These are phyloP conservation scores for Fomitopsis betulina DNA, from an alignment of 1,284 basidiomycete genomes.

Conservation along the genomic window DNA sequence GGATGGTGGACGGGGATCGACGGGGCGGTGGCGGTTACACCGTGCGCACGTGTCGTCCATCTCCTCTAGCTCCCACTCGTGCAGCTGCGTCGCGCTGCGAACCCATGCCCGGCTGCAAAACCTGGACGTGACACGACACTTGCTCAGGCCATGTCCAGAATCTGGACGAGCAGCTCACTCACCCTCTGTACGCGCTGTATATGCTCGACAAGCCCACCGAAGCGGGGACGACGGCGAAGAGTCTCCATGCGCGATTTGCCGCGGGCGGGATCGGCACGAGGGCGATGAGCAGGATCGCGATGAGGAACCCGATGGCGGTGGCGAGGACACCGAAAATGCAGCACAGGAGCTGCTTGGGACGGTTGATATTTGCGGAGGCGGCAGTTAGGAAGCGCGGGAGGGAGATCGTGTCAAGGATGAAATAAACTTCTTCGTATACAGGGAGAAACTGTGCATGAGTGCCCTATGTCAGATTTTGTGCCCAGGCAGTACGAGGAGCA, in stretches of 20 bases:
- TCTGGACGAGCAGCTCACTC: conserved; percentile 8
- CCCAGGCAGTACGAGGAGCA: neutral
- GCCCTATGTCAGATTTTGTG: no score
- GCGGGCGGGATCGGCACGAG: conserved; percentile 59
- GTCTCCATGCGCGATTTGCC: conserved; percentile 77
- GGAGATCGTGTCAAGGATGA: conserved; percentile 49
- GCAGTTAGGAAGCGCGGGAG: conserved; percentile 22
- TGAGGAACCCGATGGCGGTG: conserved; percentile 20
- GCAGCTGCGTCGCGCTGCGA: conserved; percentile 30
- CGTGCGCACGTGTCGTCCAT: conserved; percentile 15
- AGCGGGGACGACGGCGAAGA: conserved; percentile 22
- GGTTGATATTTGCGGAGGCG: conserved; percentile 30
- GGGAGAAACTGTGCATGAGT: conserved; percentile 27
- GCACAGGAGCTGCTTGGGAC: conserved; percentile 35
- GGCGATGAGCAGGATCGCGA: conserved; percentile 41
- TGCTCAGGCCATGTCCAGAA: neutral
- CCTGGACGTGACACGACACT: conserved; percentile 13
- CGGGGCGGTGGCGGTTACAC: neutral
- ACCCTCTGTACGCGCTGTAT: conserved; percentile 36
- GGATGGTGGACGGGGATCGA: neutral
- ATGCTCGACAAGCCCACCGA: conserved; percentile 30
- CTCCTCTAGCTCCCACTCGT: conserved; percentile 27
- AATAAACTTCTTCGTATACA: conserved; percentile 54
- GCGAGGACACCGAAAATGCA: conserved; percentile 21
- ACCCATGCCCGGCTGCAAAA: conserved; percentile 35